Evolutionary conservation across 352 stramenopile genomes (phyloP).

Genomic region (Phytophthora pini): DNA sequence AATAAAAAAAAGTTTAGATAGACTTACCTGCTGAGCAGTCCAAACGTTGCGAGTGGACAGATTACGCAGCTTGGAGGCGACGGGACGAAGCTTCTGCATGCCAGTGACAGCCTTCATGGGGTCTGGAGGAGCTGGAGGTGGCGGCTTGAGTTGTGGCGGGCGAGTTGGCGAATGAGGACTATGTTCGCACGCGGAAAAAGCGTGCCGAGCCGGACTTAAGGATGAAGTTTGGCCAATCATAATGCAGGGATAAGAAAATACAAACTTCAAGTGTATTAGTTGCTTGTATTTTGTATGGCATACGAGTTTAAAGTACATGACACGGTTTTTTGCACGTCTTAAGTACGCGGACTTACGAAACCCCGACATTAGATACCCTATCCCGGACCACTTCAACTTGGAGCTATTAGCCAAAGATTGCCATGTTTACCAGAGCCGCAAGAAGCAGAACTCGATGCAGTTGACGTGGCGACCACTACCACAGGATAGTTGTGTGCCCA

Average conservation of each 20-base stretch:
- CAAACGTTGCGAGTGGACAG: slow-evolving; percentile 38
- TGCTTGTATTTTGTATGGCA: background rate
- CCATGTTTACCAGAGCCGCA: background rate
- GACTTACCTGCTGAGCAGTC: slow-evolving; percentile 51
- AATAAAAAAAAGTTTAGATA: background rate
- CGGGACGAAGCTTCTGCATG: slow-evolving; percentile 21
- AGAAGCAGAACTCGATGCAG: background rate
- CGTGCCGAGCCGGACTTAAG: slow-evolving; percentile 9
- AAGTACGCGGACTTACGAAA: slow-evolving; percentile 15
- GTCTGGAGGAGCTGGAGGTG: background rate
- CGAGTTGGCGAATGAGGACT: slow-evolving; percentile 32
- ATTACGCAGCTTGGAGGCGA: slow-evolving; percentile 21
- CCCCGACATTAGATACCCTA: slow-evolving; percentile 14
- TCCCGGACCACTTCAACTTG: slow-evolving; percentile 24
- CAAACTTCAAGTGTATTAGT: slow-evolving; percentile 2
- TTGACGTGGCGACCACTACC: background rate
- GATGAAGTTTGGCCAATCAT: slow-evolving; percentile 4
- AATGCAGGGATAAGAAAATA: background rate
- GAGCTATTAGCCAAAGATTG: slow-evolving; percentile 4
- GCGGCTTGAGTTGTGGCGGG: slow-evolving; percentile 17
- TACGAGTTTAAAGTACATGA: background rate
- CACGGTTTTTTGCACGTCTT: background rate
- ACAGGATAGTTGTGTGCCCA: background rate
- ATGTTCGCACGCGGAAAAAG: slow-evolving; percentile 7
- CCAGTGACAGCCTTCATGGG: slow-evolving; percentile 22